phyloP scores from a whole-genome alignment of 208 protist species.

The Acanthamoeba castellanii region DNA sequence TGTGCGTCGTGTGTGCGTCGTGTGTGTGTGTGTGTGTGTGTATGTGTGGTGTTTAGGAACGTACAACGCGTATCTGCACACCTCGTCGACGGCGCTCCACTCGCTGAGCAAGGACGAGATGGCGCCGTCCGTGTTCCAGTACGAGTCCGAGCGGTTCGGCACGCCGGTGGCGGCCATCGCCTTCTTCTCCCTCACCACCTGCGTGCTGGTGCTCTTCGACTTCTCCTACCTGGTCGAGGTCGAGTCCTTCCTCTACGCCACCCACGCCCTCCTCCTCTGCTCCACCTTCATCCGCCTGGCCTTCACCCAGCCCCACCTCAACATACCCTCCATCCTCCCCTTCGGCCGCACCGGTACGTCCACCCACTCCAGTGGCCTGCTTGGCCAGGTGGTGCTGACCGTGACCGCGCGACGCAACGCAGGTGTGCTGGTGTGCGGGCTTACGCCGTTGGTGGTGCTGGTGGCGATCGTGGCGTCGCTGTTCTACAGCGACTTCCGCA shows the following conservation, averaged over 20 bases:
- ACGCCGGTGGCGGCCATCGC: conserved; percentile 40
- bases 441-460: not conserved
- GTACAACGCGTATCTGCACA: conserved; percentile 67
- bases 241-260: conserved; percentile 63
- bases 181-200: conserved; percentile 64
- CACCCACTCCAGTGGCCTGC: not conserved
- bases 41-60: not conserved
- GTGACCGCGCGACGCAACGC: not conserved
- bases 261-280: conserved; percentile 66
- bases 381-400: not conserved
- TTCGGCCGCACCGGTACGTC: conserved; percentile 20
- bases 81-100: conserved; percentile 58
- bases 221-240: conserved; percentile 64
- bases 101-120: conserved; percentile 54
- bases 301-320: conserved; percentile 35
- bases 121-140: conserved; percentile 49
- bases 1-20: too few species aligned
- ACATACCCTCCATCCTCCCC: conserved; percentile 21
- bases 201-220: conserved; percentile 68
- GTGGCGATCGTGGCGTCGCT: conserved; percentile 38
- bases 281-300: conserved; percentile 5
- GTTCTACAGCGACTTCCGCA: conserved; percentile 42
- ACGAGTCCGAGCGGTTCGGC: not conserved
- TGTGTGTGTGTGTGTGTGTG: not conserved
- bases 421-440: conserved; percentile 24